Conservation (phyloP, 108 stramenopile genomes). For the Skeletonema tropicum region DNA sequence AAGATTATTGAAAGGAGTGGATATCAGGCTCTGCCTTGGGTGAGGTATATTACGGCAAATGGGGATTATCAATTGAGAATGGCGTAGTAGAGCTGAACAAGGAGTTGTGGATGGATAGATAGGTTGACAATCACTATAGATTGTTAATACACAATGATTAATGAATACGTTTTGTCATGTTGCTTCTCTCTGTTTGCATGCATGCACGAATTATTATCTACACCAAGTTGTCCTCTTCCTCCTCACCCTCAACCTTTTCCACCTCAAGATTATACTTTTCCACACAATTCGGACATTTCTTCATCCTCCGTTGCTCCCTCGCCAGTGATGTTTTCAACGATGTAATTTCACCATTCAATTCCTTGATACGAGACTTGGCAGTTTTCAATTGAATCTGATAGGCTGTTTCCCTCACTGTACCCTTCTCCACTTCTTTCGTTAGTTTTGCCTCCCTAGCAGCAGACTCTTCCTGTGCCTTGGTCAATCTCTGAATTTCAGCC, state of each 20-base stretch:
- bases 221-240: not conserved
- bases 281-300: not conserved
- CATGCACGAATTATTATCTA: too few species aligned
- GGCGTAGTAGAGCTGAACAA: conserved; percentile 57
- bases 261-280: not conserved
- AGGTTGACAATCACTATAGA: too few species aligned
- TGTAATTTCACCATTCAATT: not conserved
- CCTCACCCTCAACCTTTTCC: not conserved
- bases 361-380: not conserved
- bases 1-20: conserved; percentile 99
- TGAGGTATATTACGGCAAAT: conserved; percentile 98
- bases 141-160: too few species aligned
- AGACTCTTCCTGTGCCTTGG: not conserved
- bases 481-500: not conserved
- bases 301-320: not conserved
- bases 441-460: not conserved
- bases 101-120: too few species aligned
- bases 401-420: not conserved
- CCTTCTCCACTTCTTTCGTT: not conserved
- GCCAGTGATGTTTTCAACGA: not conserved
- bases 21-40: conserved; percentile 99
- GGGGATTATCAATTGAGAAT: conserved; percentile 98
- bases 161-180: too few species aligned
- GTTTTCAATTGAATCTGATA: not conserved
- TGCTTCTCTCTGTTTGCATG: too few species aligned